phyloP scores from a whole-genome alignment of 768 basidiomycete genomes.

The Mycena galericulata region DNA sequence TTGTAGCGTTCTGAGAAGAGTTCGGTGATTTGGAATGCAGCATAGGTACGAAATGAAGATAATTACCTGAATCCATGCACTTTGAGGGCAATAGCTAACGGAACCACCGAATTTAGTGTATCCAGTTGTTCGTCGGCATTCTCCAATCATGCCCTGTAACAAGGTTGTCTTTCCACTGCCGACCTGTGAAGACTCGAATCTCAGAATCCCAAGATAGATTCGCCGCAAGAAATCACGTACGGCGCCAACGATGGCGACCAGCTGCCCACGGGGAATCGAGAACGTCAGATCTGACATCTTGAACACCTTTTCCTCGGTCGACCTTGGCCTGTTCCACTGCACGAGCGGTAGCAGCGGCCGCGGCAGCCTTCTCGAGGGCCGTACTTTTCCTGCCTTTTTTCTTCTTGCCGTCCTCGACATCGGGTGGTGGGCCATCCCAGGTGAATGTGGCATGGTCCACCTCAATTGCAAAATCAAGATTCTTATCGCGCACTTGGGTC shows the following conservation, averaged over 20 bases:
- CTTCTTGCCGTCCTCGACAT: slow-evolving; percentile 54
- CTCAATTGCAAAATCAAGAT: slow-evolving; percentile 72
- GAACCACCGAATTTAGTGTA: slow-evolving; percentile 79
- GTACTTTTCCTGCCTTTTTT: slow-evolving; percentile 41
- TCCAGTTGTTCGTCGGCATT: slow-evolving; percentile 82
- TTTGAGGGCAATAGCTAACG: slow-evolving; percentile 87
- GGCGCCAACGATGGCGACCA: slow-evolving; percentile 88
- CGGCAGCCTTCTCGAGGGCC: slow-evolving; percentile 27
- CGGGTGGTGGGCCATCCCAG: slow-evolving; percentile 85
- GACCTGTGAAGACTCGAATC: slow-evolving; percentile 41
- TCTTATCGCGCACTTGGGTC: slow-evolving; percentile 63
- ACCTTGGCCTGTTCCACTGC: slow-evolving; percentile 43
- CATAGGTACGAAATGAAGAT: slow-evolving; percentile 5
- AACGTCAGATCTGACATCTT: slow-evolving; percentile 74
- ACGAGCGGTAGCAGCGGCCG: slow-evolving; percentile 27
- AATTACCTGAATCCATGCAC: slow-evolving; percentile 87
- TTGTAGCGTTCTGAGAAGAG: slow-evolving; percentile 73
- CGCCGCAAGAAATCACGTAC: slow-evolving; percentile 38
- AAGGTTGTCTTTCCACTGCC: slow-evolving; percentile 79
- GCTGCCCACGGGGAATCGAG: slow-evolving; percentile 77
- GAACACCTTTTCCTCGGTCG: slow-evolving; percentile 65
- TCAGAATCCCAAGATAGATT: neutral
- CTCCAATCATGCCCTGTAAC: slow-evolving; percentile 81
- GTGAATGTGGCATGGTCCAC: slow-evolving; percentile 80
- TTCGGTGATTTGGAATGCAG: neutral